phyloP scores from a whole-genome alignment of 257 asterid species.

The Oldenlandia corymbosa region DNA sequence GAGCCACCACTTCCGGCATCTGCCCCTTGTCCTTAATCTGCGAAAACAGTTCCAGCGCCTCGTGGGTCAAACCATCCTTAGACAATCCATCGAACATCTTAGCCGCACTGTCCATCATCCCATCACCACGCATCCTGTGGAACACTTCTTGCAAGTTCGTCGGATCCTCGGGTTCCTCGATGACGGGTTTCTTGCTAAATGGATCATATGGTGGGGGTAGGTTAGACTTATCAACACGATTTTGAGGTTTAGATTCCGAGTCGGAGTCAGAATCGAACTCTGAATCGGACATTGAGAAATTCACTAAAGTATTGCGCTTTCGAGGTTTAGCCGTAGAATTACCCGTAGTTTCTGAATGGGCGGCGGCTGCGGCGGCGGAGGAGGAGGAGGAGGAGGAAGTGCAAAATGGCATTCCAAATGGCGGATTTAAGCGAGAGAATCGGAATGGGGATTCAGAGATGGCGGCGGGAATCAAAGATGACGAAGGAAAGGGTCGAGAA shows the following conservation, averaged over 20 bases:
- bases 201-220: slow-evolving; percentile 85
- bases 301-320: slow-evolving; percentile 62
- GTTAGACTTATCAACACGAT: slow-evolving; percentile 33
- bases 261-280: slow-evolving; percentile 54
- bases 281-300: slow-evolving; percentile 66
- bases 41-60: slow-evolving; percentile 68
- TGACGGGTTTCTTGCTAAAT: slow-evolving; percentile 46
- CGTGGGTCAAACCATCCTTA: slow-evolving; percentile 80
- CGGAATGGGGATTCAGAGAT: slow-evolving; percentile 11
- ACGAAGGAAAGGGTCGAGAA: neutral
- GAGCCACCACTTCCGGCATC: slow-evolving; percentile 81
- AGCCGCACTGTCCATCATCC: slow-evolving; percentile 63
- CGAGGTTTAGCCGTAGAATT: slow-evolving; percentile 20
- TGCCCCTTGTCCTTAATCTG: slow-evolving; percentile 62
- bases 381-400: slow-evolving; percentile 18
- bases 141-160: slow-evolving; percentile 68
- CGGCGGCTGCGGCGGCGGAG: no score
- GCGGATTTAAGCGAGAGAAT: slow-evolving; percentile 6
- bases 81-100: slow-evolving; percentile 99
- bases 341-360: neutral
- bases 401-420: slow-evolving; percentile 24
- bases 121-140: slow-evolving; percentile 54
- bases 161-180: slow-evolving; percentile 58
- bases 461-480: neutral
- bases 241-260: slow-evolving; percentile 22